These are phyloP conservation scores for Zopfochytrium polystomum DNA, from an alignment of 371 early-diverging fungal genomes.

Conservation along the genomic window DNA sequence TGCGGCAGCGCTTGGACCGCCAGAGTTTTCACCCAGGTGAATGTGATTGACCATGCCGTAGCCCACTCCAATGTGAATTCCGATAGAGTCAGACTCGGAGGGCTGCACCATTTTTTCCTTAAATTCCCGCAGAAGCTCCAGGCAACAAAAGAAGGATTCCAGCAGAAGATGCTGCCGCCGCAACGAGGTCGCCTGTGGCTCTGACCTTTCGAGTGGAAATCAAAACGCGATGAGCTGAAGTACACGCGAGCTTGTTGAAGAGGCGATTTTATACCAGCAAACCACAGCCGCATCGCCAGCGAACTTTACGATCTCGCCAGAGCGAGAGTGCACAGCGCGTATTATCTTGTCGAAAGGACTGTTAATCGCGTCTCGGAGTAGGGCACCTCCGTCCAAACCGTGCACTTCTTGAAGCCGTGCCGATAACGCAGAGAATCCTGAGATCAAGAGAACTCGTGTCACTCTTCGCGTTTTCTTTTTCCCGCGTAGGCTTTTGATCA, in stretches of 20 bases:
- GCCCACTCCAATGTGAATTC: too few relatives aligned
- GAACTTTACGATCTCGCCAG: constrained; percentile 19
- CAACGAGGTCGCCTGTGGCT: background rate
- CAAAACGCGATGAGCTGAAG: background rate
- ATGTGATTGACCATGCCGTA: too few relatives aligned
- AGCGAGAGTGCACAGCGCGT: constrained; percentile 11
- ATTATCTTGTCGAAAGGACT: constrained; percentile 19
- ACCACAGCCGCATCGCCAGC: constrained; percentile 24
- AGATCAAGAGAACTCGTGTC: too few relatives aligned
- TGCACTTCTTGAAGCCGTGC: constrained; percentile 16
- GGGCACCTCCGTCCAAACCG: constrained; percentile 18
- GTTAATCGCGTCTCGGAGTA: constrained; percentile 18
- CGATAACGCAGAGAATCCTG: constrained; percentile 23
- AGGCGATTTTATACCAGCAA: constrained; percentile 7
- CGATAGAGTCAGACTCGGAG: too few relatives aligned
- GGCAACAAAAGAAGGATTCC: too few relatives aligned
- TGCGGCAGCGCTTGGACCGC: too few relatives aligned
- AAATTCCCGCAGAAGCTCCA: too few relatives aligned
- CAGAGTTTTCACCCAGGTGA: too few relatives aligned
- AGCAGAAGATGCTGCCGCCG: too few relatives aligned
- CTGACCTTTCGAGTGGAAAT: background rate
- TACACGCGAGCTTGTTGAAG: background rate
- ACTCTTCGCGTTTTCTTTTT: too few relatives aligned
- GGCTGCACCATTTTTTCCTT: too few relatives aligned
- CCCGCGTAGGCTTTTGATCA: too few relatives aligned